phyloP scores from a whole-genome alignment of 176 grass and related monocot species.

The Oryza punctata region DNA sequence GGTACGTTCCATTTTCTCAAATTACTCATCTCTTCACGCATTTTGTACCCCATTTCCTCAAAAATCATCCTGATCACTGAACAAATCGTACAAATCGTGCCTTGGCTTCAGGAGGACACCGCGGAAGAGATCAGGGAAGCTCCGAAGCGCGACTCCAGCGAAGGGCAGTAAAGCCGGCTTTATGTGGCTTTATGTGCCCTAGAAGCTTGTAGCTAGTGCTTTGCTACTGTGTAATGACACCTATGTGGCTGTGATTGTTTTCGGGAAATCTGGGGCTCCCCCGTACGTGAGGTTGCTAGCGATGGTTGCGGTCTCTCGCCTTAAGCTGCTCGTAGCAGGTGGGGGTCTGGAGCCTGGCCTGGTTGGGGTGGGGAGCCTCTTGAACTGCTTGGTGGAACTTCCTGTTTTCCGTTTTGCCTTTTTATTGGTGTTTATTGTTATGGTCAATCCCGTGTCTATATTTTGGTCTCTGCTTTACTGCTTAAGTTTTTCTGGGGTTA shows the following conservation, averaged over 20 bases:
- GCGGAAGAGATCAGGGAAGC: slow-evolving; percentile 50
- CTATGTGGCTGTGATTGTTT: slow-evolving; percentile 43
- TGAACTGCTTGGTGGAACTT: slow-evolving; percentile 33
- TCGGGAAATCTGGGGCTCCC: slow-evolving; percentile 33
- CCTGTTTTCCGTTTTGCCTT: slow-evolving; percentile 33
- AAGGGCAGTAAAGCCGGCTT: slow-evolving; percentile 49
- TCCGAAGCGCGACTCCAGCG: slow-evolving; percentile 41
- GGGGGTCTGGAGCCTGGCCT: not conserved
- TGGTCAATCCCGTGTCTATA: slow-evolving; percentile 23
- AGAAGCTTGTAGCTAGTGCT: slow-evolving; percentile 48
- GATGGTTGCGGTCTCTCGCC: not conserved
- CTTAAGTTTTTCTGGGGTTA: not conserved
- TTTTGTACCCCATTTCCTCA: not conserved
- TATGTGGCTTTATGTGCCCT: slow-evolving; percentile 44
- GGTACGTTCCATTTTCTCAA: slow-evolving; percentile 18
- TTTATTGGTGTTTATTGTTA: slow-evolving; percentile 21
- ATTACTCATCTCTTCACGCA: not conserved
- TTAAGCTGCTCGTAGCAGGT: not conserved
- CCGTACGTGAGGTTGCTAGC: slow-evolving; percentile 22
- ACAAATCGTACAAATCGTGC: not conserved
- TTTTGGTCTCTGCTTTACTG: slow-evolving; percentile 1
- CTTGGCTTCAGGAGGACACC: slow-evolving; percentile 52
- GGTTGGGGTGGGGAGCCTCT: slow-evolving; percentile 16
- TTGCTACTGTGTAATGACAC: slow-evolving; percentile 46
- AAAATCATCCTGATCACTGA: not conserved